These are phyloP conservation scores for Globisporangium iwayamae DNA, from an alignment of 352 stramenopile genomes.

Conservation along the genomic window DNA sequence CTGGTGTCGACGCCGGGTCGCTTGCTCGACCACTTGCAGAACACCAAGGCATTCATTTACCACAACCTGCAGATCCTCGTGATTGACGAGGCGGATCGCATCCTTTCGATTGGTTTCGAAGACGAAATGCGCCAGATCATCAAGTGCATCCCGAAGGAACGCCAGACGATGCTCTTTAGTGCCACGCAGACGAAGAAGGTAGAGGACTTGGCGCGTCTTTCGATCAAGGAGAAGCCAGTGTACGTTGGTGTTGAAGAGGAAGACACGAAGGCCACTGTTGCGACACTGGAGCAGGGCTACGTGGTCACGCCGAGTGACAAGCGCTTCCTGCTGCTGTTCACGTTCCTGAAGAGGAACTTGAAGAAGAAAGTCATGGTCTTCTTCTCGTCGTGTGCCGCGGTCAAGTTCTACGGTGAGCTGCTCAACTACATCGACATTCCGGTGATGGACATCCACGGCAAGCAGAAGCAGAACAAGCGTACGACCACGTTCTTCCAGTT, in stretches of 20 bases:
- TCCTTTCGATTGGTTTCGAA: slow-evolving; percentile 99
- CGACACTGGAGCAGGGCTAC: slow-evolving; percentile 97
- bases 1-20: slow-evolving; percentile 97
- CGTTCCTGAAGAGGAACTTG: slow-evolving; percentile 99
- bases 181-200: slow-evolving; percentile 99
- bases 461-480: slow-evolving; percentile 99
- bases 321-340: slow-evolving; percentile 98
- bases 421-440: slow-evolving; percentile 99
- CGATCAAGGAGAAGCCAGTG: slow-evolving; percentile 94
- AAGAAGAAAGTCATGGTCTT: slow-evolving; percentile 99
- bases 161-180: slow-evolving; percentile 99
- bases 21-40: slow-evolving; percentile 97
- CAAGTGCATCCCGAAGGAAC: slow-evolving; percentile 96
- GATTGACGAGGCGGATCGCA: slow-evolving; percentile 99
- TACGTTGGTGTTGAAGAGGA: slow-evolving; percentile 96
- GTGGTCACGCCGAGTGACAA: slow-evolving; percentile 97
- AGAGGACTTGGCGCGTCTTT: slow-evolving; percentile 92
- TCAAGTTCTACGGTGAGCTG: slow-evolving; percentile 99
- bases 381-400: slow-evolving; percentile 90
- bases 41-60: slow-evolving; percentile 98
- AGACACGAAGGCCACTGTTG: slow-evolving; percentile 89
- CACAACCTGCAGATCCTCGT: slow-evolving; percentile 96
- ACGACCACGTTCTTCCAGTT: slow-evolving; percentile 99
- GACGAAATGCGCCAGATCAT: slow-evolving; percentile 99
- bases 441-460: slow-evolving; percentile 98